Evolutionary conservation across 371 early-diverging fungal genomes (phyloP), one percentile per base, ranked within the genome.

Genomic region (Saksenaea vasiformis): DNA sequence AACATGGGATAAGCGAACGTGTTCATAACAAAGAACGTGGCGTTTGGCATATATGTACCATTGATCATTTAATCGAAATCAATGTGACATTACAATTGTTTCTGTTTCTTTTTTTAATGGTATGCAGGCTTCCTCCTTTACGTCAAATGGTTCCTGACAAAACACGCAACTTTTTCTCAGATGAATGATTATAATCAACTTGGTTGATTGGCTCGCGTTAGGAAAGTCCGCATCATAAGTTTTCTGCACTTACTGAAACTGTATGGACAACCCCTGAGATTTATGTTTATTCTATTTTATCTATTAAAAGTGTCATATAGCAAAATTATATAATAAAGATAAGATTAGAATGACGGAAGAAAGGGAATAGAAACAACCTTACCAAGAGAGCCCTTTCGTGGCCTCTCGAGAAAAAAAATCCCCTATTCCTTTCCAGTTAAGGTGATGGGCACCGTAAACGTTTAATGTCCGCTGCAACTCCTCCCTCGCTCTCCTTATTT

Each of bases 381-480:
- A 7, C 8, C 43, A n/a, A n/a, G n/a, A 41, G 43, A 31, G 7
- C 31, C 31, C 31, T 31, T 31, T 31, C n/a, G 14, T 17, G 5
- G 14, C 43, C 43, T 41, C n/a, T 41, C 3, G 17, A 17, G 14
- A 41, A 41, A 17, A 17, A 41, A 41, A 41, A 17, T 17, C n/a
- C 5, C 14, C 43, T 14, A n/a, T 5, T 39, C 39, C 39, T n/a
- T n/a, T 39, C 39, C 39, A 39, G n/a, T 14, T 14, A 39, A 39
- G 39, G 39, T 39, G 39, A 1, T 39, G 39, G 39, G 39, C 11
- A 47, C 51, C 51, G 27, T 22, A 39, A n/a, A 47, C 22, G 51
- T 47, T 47, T 22, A 47, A 47, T 47, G 51, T 47, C 51, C 51
- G 51, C 51, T 22, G 24, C 51, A 22, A 47, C 51, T 22, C 51